Conservation (phyloP, 495 filamentous ascomycete genomes). For the Staphylotrichum longicolle region DNA sequence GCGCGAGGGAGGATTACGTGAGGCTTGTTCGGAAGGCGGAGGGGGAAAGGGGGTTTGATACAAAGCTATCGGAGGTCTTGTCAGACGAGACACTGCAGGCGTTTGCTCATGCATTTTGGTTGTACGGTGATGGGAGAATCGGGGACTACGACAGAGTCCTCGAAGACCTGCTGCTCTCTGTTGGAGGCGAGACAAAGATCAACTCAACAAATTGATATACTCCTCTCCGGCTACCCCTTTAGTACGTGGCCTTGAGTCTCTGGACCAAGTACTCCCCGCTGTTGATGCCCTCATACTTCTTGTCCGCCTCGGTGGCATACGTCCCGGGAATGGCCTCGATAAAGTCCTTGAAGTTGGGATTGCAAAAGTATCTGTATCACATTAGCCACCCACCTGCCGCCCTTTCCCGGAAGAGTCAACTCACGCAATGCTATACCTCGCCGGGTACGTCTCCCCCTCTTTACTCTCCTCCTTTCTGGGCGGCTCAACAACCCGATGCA, state of each 20-base stretch:
- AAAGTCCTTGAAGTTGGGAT: conserved; percentile 72
- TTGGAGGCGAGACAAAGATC: too few species aligned
- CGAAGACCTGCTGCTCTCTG: background rate
- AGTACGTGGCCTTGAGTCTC: conserved; percentile 73
- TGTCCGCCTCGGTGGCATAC: conserved; percentile 62
- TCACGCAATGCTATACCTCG: conserved; percentile 67
- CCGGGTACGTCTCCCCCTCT: conserved; percentile 52
- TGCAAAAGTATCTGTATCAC: conserved; percentile 72
- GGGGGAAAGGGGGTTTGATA: background rate
- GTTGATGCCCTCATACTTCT: conserved; percentile 77
- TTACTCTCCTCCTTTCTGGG: conserved; percentile 40
- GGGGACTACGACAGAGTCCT: conserved; percentile 6
- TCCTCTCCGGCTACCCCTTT: background rate
- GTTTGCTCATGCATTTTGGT: conserved; percentile 10
- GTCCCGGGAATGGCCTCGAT: conserved; percentile 91
- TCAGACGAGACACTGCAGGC: conserved; percentile 1
- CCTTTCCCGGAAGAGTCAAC: conserved; percentile 26
- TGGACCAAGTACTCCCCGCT: conserved; percentile 81
- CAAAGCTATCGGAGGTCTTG: background rate
- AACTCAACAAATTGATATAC: too few species aligned
- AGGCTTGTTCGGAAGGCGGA: conserved; percentile 2
- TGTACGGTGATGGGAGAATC: conserved; percentile 5
- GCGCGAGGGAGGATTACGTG: background rate
- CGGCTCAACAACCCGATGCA: conserved; percentile 88
- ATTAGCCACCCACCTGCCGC: conserved; percentile 14